Evolutionary conservation across 192 early-diverging fungal genomes (phyloP), one percentile per base, ranked within the genome.

Genomic region (Funneliformis geosporum): DNA sequence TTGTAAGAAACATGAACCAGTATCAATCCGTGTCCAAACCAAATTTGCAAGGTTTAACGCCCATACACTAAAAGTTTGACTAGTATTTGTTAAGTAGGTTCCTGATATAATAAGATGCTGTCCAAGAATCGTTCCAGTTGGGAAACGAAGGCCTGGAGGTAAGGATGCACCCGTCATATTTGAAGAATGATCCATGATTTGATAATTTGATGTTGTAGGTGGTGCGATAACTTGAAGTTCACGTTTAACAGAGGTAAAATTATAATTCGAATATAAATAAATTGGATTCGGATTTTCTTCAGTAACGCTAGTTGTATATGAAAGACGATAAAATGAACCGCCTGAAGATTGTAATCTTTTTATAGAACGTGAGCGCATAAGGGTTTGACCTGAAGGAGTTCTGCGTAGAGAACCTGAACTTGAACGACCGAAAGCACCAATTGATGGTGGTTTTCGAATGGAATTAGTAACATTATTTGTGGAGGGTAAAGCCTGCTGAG

Each of bases 201-300:
- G 84, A 78, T 88, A 91, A 74, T 88, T 85, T 38, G 86, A 85
- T 2, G 86, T 65, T 33, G 79, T 79, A n/a, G 91, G 88, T 4
- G 93, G 86, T 47, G 81, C 86, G 25, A 95, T 83, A 25, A 91
- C 79, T 84, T 95, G 93, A 21, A 95, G 85, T 65, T 93, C 91
- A 27, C 94, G 90, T 80, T 91, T 90, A 46, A 95, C 94, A 42
- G 92, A 87, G 1, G 90, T 87, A 77, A 95, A 95, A 82, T 93
- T 95, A 86, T 93, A 93, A 84, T 95, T 95, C 78, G 93, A 93
- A 82, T 95, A 95, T 43, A 95, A 85, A 68, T 92, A 91, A 46
- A 92, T 87, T 9, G 89, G 89, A 65, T 90, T 88, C 33, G 89
- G 83, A 33, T 89, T 85, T 4, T 90, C 85, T 11, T 86, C 86